Evolutionary conservation across 176 grass and related monocot genomes (phyloP).

Genomic region (Bothriochloa decipiens): DNA sequence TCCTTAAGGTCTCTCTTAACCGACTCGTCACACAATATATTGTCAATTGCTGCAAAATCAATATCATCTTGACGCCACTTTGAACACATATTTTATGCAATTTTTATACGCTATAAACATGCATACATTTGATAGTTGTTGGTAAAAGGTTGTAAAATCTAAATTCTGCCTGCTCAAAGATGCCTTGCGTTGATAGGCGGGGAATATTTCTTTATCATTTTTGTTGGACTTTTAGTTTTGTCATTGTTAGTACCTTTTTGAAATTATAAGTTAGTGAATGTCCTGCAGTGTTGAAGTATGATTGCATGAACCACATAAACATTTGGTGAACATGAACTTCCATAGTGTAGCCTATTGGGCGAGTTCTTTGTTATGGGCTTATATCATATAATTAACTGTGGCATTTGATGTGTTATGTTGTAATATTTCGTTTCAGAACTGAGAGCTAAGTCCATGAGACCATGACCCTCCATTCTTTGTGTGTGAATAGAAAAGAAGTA

Average conservation of each 20-base stretch:
- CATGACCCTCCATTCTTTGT: neutral
- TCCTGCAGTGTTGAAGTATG: neutral
- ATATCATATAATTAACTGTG: neutral
- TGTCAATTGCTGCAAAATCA: neutral
- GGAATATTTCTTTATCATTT: constrained; percentile 9
- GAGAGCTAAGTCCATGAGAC: neutral
- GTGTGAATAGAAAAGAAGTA: neutral
- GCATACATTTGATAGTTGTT: neutral
- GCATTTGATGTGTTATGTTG: constrained; percentile 20
- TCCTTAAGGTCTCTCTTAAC: no score
- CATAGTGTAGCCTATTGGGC: constrained; percentile 20
- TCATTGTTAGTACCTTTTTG: neutral
- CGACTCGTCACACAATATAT: neutral
- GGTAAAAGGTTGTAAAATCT: neutral
- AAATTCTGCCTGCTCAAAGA: neutral
- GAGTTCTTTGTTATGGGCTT: neutral
- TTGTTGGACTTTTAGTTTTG: constrained; percentile 30
- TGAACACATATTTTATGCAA: neutral
- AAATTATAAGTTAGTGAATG: neutral
- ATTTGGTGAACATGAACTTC: neutral
- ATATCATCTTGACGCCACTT: neutral
- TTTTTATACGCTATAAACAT: neutral
- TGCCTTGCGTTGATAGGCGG: neutral
- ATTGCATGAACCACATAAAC: neutral
- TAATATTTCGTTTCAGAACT: constrained; percentile 27